Conservation (phyloP, 2,329 filamentous ascomycete species). For the Colletotrichum salicis region DNA sequence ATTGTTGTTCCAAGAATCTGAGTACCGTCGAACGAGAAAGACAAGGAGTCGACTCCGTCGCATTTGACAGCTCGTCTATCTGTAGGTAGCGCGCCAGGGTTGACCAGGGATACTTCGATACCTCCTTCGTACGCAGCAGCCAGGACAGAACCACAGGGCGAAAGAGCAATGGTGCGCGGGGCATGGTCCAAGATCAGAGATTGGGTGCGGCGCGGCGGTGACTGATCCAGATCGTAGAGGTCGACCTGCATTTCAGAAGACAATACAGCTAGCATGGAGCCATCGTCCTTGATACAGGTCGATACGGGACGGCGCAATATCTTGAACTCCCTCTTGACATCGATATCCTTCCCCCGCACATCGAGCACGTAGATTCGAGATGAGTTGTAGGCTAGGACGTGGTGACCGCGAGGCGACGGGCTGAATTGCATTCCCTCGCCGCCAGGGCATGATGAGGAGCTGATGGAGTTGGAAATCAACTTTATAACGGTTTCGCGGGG, state of each 20-base stretch:
- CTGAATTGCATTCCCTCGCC: slow-evolving; percentile 89
- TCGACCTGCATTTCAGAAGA: slow-evolving; percentile 87
- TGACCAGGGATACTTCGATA: slow-evolving; percentile 86
- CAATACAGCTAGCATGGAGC: slow-evolving; percentile 79
- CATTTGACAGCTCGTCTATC: slow-evolving; percentile 83
- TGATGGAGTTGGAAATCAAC: slow-evolving; percentile 84
- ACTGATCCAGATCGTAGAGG: slow-evolving; percentile 76
- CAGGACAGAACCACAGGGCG: slow-evolving; percentile 82
- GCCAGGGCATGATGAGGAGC: slow-evolving; percentile 83
- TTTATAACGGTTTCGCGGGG: slow-evolving; percentile 79
- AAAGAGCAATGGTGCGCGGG: slow-evolving; percentile 81
- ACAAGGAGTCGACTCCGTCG: slow-evolving; percentile 76
- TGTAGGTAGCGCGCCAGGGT: slow-evolving; percentile 69
- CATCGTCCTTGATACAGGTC: slow-evolving; percentile 83
- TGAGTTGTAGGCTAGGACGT: slow-evolving; percentile 84
- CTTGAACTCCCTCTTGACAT: slow-evolving; percentile 81
- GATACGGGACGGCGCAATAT: slow-evolving; percentile 79
- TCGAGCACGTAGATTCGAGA: slow-evolving; percentile 85
- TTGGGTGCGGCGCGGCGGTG: slow-evolving; percentile 76
- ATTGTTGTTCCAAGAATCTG: slow-evolving; percentile 82
- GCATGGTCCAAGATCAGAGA: slow-evolving; percentile 82
- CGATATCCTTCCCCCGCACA: slow-evolving; percentile 66
- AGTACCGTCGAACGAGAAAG: slow-evolving; percentile 81
- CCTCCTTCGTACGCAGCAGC: slow-evolving; percentile 87
- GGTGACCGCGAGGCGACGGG: slow-evolving; percentile 79